Conservation (phyloP, 2,329 filamentous ascomycete species). For the Penicillium paneum region DNA sequence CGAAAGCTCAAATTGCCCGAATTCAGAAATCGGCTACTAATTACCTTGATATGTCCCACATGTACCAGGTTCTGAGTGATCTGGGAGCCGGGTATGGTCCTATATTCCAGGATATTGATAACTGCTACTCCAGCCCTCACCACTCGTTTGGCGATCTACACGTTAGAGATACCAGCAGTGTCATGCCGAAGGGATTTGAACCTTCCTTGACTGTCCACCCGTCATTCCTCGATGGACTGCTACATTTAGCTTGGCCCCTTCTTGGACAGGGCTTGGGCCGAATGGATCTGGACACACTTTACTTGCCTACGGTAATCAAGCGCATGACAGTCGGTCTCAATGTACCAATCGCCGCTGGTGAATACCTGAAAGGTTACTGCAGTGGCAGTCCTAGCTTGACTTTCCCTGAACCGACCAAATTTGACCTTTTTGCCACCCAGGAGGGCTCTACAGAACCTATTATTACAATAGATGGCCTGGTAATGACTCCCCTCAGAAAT, state of each 20-base stretch:
- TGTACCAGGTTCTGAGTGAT: slow-evolving; percentile 49
- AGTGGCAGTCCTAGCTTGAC: slow-evolving; percentile 20
- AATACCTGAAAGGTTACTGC: slow-evolving; percentile 22
- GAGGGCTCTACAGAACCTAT: slow-evolving; percentile 17
- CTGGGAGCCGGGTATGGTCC: slow-evolving; percentile 52
- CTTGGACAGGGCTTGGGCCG: slow-evolving; percentile 31
- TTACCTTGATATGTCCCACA: slow-evolving; percentile 32
- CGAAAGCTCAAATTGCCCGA: slow-evolving; percentile 9
- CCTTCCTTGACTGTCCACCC: slow-evolving; percentile 47
- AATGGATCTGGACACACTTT: slow-evolving; percentile 31
- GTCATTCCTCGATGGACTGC: slow-evolving; percentile 44
- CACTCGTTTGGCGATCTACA: slow-evolving; percentile 33
- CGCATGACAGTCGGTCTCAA: slow-evolving; percentile 23
- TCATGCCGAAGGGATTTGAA: slow-evolving; percentile 50
- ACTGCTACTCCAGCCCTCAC: slow-evolving; percentile 42
- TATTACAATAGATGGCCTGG: slow-evolving; percentile 22
- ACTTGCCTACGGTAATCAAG: slow-evolving; percentile 36
- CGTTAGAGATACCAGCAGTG: slow-evolving; percentile 44
- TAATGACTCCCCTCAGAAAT: slow-evolving; percentile 28
- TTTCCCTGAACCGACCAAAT: slow-evolving; percentile 19
- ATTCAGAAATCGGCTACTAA: slow-evolving; percentile 14
- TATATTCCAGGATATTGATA: slow-evolving; percentile 51
- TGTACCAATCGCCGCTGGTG: slow-evolving; percentile 15
- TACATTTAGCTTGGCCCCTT: slow-evolving; percentile 34
- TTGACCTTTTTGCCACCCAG: slow-evolving; percentile 19